Conservation (phyloP, 305 asterid species). For the Fraxinus nigra region DNA sequence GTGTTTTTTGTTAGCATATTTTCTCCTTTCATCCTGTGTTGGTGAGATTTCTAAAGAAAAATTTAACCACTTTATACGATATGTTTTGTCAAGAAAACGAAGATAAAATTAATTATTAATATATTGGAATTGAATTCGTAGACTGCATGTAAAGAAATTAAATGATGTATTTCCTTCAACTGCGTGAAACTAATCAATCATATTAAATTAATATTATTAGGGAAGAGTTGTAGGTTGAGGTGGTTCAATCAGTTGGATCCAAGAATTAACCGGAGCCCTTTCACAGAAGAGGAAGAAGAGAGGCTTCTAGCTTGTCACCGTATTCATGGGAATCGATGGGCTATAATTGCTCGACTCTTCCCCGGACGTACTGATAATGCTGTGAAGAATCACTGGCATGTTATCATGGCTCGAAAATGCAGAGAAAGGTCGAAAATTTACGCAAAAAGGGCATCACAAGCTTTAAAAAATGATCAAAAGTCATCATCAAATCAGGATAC, state of each 20-base stretch:
- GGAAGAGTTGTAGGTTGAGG: slow-evolving; percentile 84
- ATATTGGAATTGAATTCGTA: not conserved
- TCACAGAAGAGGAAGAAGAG: slow-evolving; percentile 78
- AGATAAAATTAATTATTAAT: not conserved
- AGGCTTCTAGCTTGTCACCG: slow-evolving; percentile 71
- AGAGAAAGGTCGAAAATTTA: slow-evolving; percentile 52
- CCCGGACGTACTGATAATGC: slow-evolving; percentile 88
- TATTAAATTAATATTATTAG: slow-evolving; percentile 26
- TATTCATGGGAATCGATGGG: slow-evolving; percentile 76
- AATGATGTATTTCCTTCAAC: not conserved
- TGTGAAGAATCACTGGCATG: slow-evolving; percentile 91
- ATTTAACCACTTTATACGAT: not conserved
- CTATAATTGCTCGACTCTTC: slow-evolving; percentile 68
- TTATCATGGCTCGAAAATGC: slow-evolving; percentile 73
- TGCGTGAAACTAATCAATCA: not conserved
- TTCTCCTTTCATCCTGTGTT: not conserved
- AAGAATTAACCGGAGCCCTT: slow-evolving; percentile 70
- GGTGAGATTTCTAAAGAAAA: not conserved
- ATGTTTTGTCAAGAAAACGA: not conserved
- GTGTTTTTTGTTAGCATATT: not conserved
- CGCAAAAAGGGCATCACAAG: not conserved
- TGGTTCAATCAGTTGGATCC: slow-evolving; percentile 92
- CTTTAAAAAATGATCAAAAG: slow-evolving; percentile 18
- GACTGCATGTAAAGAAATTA: not conserved
- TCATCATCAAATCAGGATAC: slow-evolving; percentile 27